These are phyloP conservation scores for Stenocarpella maydis DNA, from an alignment of 2,329 filamentous ascomycete genomes.

Conservation along the genomic window DNA sequence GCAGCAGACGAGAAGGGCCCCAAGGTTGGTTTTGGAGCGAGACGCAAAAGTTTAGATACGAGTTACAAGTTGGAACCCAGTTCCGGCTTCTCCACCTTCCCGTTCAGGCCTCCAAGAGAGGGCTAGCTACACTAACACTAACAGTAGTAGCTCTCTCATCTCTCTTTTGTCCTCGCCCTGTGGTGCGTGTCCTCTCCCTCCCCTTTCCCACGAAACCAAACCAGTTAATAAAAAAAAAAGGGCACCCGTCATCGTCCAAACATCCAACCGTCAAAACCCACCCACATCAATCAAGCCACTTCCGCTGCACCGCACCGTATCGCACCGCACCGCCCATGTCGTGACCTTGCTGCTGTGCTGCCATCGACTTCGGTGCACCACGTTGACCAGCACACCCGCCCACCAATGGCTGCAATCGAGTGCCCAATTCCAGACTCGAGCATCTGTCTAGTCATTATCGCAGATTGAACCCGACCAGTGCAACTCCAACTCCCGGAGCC, in stretches of 20 bases:
- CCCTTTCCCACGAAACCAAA: conserved; percentile 23
- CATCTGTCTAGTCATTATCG: background rate
- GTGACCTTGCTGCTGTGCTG: background rate
- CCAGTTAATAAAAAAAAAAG: too few relatives aligned
- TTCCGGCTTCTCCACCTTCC: conserved; percentile 22
- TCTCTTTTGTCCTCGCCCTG: too few relatives aligned
- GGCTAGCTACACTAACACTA: background rate
- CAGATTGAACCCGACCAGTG: conserved; percentile 16
- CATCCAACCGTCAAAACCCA: conserved; percentile 2
- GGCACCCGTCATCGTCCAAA: conserved; percentile 2
- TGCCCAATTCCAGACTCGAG: background rate
- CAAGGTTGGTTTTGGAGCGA: background rate
- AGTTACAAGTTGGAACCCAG: conserved; percentile 12
- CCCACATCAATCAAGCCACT: conserved; percentile 20
- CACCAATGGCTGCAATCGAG: conserved; percentile 21
- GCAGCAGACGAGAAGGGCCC: background rate
- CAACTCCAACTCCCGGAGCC: background rate
- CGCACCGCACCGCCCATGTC: too few relatives aligned
- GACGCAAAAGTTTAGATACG: background rate
- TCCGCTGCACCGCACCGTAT: too few relatives aligned
- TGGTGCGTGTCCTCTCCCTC: conserved; percentile 15
- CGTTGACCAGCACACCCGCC: background rate
- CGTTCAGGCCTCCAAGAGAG: conserved; percentile 18
- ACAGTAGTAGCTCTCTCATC: background rate
- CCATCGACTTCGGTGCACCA: conserved; percentile 16